These are phyloP conservation scores for Halenospora varia DNA, from an alignment of 495 filamentous ascomycete genomes.

Conservation along the genomic window DNA sequence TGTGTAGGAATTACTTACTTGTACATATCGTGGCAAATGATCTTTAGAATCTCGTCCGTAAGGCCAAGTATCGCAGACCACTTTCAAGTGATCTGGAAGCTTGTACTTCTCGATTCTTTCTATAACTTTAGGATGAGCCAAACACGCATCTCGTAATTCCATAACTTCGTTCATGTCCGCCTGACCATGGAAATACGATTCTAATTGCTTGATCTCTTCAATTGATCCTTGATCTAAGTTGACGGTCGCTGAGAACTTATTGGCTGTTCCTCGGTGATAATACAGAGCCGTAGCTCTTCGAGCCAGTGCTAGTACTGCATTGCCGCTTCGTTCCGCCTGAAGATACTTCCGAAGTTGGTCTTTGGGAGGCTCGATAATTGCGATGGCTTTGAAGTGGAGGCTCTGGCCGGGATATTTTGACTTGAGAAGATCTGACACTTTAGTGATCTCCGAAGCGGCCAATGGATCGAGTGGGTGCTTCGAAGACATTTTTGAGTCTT, in stretches of 20 bases:
- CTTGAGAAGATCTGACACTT: constrained; percentile 12
- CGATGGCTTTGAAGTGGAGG: constrained; percentile 20
- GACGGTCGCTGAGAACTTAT: constrained; percentile 15
- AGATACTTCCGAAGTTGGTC: constrained; percentile 10
- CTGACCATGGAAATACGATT: constrained; percentile 13
- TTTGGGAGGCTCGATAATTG: constrained; percentile 19
- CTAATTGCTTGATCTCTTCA: constrained; percentile 13
- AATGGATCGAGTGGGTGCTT: constrained; percentile 18
- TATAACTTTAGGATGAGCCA: constrained; percentile 12
- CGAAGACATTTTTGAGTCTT: not conserved
- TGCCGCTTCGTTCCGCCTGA: constrained; percentile 9
- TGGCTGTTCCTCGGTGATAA: constrained; percentile 16
- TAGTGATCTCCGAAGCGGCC: constrained; percentile 12
- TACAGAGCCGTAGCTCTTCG: constrained; percentile 15
- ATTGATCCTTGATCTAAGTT: constrained; percentile 5
- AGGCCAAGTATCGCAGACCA: constrained; percentile 21
- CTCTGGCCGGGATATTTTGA: not conserved
- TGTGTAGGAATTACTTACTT: not conserved
- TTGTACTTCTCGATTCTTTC: constrained; percentile 14
- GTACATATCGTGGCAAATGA: constrained; percentile 14
- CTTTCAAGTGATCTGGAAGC: constrained; percentile 14
- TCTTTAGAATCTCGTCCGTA: constrained; percentile 20
- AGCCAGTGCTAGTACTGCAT: not conserved
- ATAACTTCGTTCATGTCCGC: constrained; percentile 19
- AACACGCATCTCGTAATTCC: constrained; percentile 13